Evolutionary conservation across 371 early-diverging fungal species (phyloP), one percentile per base, ranked within the genome.

Genomic region (Chytridiales sp.): DNA sequence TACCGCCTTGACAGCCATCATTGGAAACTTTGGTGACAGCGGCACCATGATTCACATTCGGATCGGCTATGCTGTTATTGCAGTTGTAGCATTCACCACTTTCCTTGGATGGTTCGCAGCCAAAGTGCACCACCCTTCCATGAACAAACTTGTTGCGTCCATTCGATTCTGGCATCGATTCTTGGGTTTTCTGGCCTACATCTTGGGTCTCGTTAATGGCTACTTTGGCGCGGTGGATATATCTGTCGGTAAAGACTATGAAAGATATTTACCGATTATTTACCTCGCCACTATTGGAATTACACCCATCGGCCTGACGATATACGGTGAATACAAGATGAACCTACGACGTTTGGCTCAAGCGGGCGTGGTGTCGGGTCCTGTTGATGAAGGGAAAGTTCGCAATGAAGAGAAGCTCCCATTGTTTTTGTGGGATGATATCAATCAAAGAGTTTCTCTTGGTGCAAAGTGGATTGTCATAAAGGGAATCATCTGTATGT

Each of bases 381-480:
- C n/a, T n/a, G n/a, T n/a, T n/a, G n/a, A n/a, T n/a, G n/a, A n/a
- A n/a, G n/a, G n/a, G n/a, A n/a, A n/a, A n/a, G n/a, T n/a, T n/a
- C n/a, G n/a, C n/a, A n/a, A n/a, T n/a, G n/a, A n/a, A n/a, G n/a
- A n/a, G n/a, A 52, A 38, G 32, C 43, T 72, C 26, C 72, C 72
- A 9, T 19, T 41, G 19, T 72, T 70, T 42, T 27, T 30, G 17
- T 75, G 75, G 75, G 68, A 64, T 43, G 68, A 69, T 31, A 52
- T 75, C 11, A 61, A 69, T 32, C 55, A 62, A 30, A 47, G 69
- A 19, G 65, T 75, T 1, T 58, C 59, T 0, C 30, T 54, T 13
- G 75, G 75, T 11, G 63, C 66, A 17, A 62, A 72, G 41, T 70
- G 70, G 70, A 62, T 72, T 15, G 61, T 75, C 1, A 75, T 75